These are phyloP conservation scores for Termitomyces sp. DNA, from an alignment of 768 basidiomycete genomes.

Conservation along the genomic window DNA sequence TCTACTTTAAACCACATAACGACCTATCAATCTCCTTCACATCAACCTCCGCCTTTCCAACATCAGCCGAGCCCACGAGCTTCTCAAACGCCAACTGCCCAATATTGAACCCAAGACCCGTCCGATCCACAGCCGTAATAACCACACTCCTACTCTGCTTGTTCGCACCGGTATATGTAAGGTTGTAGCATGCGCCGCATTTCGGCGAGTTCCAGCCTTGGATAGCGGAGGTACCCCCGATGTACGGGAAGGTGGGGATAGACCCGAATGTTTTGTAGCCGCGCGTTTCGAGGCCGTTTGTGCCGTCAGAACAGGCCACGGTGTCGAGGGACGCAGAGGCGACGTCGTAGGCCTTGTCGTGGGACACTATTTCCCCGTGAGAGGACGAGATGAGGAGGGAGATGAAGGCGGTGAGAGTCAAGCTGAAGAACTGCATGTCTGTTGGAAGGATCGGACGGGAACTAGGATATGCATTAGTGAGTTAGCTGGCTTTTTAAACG, in stretches of 20 bases:
- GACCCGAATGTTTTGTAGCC: slow-evolving; percentile 36
- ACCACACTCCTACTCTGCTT: slow-evolving; percentile 24
- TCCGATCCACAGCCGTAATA: slow-evolving; percentile 41
- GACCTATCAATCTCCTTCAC: slow-evolving; percentile 3
- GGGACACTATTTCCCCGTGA: slow-evolving; percentile 17
- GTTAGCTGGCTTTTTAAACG: background rate
- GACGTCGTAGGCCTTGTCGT: slow-evolving; percentile 36
- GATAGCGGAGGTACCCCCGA: slow-evolving; percentile 42
- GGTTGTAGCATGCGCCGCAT: slow-evolving; percentile 50
- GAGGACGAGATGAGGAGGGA: slow-evolving; percentile 7
- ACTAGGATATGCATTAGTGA: background rate
- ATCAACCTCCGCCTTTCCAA: slow-evolving; percentile 8
- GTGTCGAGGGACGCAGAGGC: slow-evolving; percentile 21
- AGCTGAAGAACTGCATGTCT: slow-evolving; percentile 26
- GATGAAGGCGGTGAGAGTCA: slow-evolving; percentile 18
- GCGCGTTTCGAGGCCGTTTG: slow-evolving; percentile 33
- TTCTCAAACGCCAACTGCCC: slow-evolving; percentile 23
- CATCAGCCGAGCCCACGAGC: slow-evolving; percentile 14
- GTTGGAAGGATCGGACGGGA: background rate
- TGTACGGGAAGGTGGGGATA: slow-evolving; percentile 46
- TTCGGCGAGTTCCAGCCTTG: slow-evolving; percentile 36
- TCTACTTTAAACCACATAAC: slow-evolving; percentile 12
- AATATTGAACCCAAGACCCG: slow-evolving; percentile 16
- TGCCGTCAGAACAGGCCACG: slow-evolving; percentile 47
- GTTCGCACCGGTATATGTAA: slow-evolving; percentile 30